Conservation (phyloP, 495 filamentous ascomycete genomes). For the Gamarada debralockiae region DNA sequence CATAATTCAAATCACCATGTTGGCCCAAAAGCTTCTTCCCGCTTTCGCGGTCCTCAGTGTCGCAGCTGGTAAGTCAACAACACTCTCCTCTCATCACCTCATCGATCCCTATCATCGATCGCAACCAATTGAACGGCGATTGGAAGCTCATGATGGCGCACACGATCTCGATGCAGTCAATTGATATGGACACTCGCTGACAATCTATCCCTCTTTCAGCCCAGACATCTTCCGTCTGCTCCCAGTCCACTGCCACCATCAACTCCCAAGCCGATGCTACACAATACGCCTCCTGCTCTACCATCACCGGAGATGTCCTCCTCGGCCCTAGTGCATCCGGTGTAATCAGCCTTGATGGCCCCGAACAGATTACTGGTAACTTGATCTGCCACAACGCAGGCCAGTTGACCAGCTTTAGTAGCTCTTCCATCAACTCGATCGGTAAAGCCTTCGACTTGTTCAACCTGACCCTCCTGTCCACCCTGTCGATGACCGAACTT, state of each 20-base stretch:
- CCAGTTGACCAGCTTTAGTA: slow-evolving; percentile 52
- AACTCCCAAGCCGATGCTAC: slow-evolving; percentile 69
- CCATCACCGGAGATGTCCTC: slow-evolving; percentile 65
- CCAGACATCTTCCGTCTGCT: slow-evolving; percentile 41
- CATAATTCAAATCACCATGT: slow-evolving; percentile 55
- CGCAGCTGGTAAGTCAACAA: slow-evolving; percentile 57
- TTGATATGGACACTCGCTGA: slow-evolving; percentile 12
- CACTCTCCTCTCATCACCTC: background rate
- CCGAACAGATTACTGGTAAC: slow-evolving; percentile 63
- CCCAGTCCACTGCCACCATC: slow-evolving; percentile 52
- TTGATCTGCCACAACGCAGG: slow-evolving; percentile 57
- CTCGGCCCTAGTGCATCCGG: slow-evolving; percentile 51
- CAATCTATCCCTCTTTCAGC: slow-evolving; percentile 3
- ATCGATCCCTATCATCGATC: background rate
- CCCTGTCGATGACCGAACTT: slow-evolving; percentile 60
- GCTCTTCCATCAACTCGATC: slow-evolving; percentile 43
- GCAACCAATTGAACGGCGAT: background rate
- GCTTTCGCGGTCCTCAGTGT: slow-evolving; percentile 62
- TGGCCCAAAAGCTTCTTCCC: slow-evolving; percentile 69
- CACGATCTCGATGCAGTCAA: background rate
- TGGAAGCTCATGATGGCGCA: background rate
- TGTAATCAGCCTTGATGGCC: slow-evolving; percentile 49
- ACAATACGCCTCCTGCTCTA: slow-evolving; percentile 59
- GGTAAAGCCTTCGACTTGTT: slow-evolving; percentile 62
- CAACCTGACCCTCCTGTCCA: slow-evolving; percentile 60